These are phyloP conservation scores for Pyrenula aspistea DNA, from an alignment of 495 filamentous ascomycete genomes.

Conservation along the genomic window DNA sequence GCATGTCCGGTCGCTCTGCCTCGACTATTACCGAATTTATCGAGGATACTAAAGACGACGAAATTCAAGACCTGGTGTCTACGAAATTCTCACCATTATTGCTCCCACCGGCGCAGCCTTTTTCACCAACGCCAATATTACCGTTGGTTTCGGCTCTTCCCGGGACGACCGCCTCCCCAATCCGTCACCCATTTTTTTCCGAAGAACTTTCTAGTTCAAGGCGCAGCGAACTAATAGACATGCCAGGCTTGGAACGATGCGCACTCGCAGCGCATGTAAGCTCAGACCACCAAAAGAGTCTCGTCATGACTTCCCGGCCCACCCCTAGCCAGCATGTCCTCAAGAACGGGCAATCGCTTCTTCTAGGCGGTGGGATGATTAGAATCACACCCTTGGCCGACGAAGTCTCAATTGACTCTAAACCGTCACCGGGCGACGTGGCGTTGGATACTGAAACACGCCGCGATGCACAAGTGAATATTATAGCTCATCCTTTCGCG, in stretches of 20 bases:
- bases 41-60: constrained; percentile 14
- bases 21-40: constrained; percentile 25
- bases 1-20: constrained; percentile 15
- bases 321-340: constrained; percentile 52
- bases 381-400: constrained; percentile 64
- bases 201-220: constrained; percentile 14
- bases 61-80: constrained; percentile 6
- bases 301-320: constrained; percentile 66
- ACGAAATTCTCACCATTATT: constrained; percentile 4
- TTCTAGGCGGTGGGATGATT: constrained; percentile 75
- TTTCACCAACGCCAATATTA: constrained; percentile 80
- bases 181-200: constrained; percentile 77
- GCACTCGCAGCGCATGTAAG: constrained; percentile 57
- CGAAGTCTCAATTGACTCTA: not conserved
- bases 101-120: constrained; percentile 26
- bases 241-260: constrained; percentile 72
- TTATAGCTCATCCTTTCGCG: constrained; percentile 70
- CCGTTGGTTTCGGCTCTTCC: constrained; percentile 76
- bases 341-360: constrained; percentile 68
- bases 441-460: not conserved
- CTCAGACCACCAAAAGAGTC: constrained; percentile 43
- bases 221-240: constrained; percentile 78
- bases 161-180: constrained; percentile 89
- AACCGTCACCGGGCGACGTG: not conserved
- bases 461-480: constrained; percentile 34